Conservation (phyloP, 2,329 filamentous ascomycete species). For the Incumbomyces delicatus region DNA sequence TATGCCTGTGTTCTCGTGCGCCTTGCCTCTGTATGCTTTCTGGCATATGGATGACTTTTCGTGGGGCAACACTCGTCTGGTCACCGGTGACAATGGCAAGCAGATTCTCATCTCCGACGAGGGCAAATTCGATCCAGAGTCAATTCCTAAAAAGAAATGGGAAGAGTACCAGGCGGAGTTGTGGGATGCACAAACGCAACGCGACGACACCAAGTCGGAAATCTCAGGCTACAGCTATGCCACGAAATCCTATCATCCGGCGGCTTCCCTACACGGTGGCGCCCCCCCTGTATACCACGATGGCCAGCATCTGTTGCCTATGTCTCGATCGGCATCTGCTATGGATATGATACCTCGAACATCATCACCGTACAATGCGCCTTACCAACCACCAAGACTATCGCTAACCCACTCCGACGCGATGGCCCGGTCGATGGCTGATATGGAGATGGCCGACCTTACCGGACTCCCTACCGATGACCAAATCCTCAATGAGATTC, state of each 20-base stretch:
- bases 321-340: conserved; percentile 51
- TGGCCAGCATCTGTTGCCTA: conserved; percentile 33
- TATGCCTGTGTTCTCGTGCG: conserved; percentile 84
- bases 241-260: conserved; percentile 62
- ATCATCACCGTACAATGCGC: conserved; percentile 11
- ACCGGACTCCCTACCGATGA: conserved; percentile 76
- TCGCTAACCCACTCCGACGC: conserved; percentile 69
- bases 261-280: conserved; percentile 61
- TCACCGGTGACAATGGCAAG: conserved; percentile 85
- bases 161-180: conserved; percentile 97
- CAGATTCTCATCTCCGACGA: conserved; percentile 92
- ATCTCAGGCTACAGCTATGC: conserved; percentile 90
- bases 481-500: conserved; percentile 81
- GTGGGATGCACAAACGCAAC: conserved; percentile 88
- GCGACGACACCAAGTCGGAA: conserved; percentile 70
- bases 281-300: conserved; percentile 12
- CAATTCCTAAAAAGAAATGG: conserved; percentile 97
- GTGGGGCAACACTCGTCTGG: conserved; percentile 97
- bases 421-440: conserved; percentile 48
- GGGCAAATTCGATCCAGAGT: conserved; percentile 89
- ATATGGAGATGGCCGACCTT: conserved; percentile 67
- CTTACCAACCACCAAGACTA: conserved; percentile 55
- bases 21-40: conserved; percentile 85
- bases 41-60: conserved; percentile 99
- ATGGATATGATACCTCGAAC: conserved; percentile 41